A percentile compares a stretch with the other conserved stretches of the same genome.
phyloP scores from a whole-genome alignment of 2,329 filamentous ascomycete species.

The Trichoderma guizhouense region DNA sequence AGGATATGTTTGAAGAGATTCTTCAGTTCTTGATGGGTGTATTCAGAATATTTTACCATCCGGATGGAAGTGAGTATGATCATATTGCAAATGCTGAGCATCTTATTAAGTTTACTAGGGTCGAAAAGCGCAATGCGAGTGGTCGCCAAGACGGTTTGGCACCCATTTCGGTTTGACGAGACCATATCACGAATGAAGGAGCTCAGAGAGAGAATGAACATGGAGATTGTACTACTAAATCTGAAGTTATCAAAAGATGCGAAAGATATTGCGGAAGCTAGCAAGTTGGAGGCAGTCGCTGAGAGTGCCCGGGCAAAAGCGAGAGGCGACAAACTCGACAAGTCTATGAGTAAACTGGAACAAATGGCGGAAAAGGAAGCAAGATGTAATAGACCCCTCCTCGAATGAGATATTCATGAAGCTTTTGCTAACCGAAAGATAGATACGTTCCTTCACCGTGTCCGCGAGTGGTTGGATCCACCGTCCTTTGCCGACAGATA shows the following conservation, averaged over 20 bases:
- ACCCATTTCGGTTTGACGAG: not conserved
- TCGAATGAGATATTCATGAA: not conserved
- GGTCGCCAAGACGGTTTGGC: not conserved
- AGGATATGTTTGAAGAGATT: not conserved
- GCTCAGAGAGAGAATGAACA: not conserved
- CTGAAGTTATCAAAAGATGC: not conserved
- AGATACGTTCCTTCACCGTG: not conserved
- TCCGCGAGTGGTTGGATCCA: not conserved
- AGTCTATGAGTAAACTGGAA: not conserved
- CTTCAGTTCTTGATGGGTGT: not conserved
- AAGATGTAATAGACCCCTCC: not conserved
- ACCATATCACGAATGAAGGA: not conserved
- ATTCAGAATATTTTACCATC: not conserved
- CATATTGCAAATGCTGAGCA: not conserved
- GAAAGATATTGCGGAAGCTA: not conserved
- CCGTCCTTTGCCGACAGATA: not conserved
- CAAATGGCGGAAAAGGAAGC: not conserved
- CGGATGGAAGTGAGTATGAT: not conserved
- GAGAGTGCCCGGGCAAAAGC: not conserved
- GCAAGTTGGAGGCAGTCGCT: not conserved
- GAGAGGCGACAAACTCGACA: not conserved
- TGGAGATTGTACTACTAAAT: not conserved
- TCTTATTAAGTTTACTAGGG: not conserved
- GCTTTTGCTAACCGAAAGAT: not conserved
- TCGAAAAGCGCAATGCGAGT: not conserved